phyloP scores from a whole-genome alignment of 192 early-diverging fungal genomes.

The Umbelopsis isabellina region DNA sequence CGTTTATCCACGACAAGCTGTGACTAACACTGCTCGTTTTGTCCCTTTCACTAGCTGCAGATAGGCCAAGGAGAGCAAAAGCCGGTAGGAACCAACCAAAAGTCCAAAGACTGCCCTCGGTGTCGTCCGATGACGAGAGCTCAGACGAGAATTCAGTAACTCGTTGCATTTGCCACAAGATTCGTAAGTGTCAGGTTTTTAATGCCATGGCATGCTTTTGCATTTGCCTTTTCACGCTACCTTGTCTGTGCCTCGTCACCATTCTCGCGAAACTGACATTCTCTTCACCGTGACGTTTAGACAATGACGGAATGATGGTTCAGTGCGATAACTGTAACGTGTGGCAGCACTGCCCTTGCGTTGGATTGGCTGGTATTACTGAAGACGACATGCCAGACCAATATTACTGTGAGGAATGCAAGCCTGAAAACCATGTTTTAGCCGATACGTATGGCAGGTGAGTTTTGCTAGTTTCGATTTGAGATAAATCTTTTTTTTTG shows the following conservation, averaged over 20 bases:
- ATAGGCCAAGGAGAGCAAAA: conserved; percentile 17
- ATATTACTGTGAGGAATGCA: conserved; percentile 93
- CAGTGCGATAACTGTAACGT: conserved; percentile 93
- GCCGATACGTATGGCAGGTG: conserved; percentile 44
- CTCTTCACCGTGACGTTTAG: conserved; percentile 22
- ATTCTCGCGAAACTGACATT: neutral
- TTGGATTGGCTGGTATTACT: conserved; percentile 65
- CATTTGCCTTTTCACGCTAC: neutral
- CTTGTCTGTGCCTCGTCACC: neutral
- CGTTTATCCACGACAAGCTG: too few species aligned
- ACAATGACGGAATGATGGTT: conserved; percentile 80
- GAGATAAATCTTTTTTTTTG: neutral
- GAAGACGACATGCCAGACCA: conserved; percentile 81
- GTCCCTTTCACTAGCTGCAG: neutral
- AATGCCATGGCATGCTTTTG: conserved; percentile 14
- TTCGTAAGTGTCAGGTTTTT: conserved; percentile 43
- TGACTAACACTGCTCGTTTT: neutral
- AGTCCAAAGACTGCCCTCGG: neutral
- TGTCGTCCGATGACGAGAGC: conserved; percentile 45
- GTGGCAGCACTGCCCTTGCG: conserved; percentile 96
- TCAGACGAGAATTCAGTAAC: conserved; percentile 53
- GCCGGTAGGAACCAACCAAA: conserved; percentile 18
- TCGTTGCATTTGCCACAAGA: conserved; percentile 55
- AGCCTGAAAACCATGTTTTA: conserved; percentile 78
- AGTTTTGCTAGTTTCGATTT: conserved; percentile 26